A percentile compares a stretch with the other conserved stretches of the same genome.
Conservation (phyloP, 768 basidiomycete genomes). For the Rhodosporidiobolus odoratus region DNA sequence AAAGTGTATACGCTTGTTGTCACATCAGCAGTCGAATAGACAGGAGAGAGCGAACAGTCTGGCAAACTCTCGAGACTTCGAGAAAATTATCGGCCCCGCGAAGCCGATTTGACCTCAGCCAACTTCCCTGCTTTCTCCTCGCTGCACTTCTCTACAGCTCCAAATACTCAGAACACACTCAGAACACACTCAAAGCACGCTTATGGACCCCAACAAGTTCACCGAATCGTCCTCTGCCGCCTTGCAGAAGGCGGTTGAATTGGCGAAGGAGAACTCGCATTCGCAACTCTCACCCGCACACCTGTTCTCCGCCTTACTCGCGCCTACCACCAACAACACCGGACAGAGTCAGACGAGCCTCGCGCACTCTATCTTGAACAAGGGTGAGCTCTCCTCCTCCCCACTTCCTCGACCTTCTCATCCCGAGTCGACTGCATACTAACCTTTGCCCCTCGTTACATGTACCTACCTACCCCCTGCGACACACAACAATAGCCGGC, state of each 20-base stretch:
- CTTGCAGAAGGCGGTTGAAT: slow-evolving; percentile 9
- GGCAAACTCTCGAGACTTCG: too few relatives aligned
- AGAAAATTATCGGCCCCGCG: too few relatives aligned
- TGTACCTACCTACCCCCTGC: not conserved
- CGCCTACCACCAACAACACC: slow-evolving; percentile 51
- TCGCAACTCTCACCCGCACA: slow-evolving; percentile 58
- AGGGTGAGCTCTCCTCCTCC: slow-evolving; percentile 7
- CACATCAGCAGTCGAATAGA: too few relatives aligned
- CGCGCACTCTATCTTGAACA: slow-evolving; percentile 28
- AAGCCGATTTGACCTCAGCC: not conserved
- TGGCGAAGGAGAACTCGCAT: slow-evolving; percentile 33
- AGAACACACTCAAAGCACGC: not conserved
- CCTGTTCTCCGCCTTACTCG: slow-evolving; percentile 71
- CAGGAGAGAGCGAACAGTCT: too few relatives aligned
- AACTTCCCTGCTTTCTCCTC: not conserved
- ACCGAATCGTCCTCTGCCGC: slow-evolving; percentile 14
- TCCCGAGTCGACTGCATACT: not conserved
- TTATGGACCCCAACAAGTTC: slow-evolving; percentile 17
- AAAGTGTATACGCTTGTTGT: too few relatives aligned
- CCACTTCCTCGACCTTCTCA: not conserved
- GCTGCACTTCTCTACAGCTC: not conserved
- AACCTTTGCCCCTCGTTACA: slow-evolving; percentile 35
- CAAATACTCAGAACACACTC: not conserved
- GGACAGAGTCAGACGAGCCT: slow-evolving; percentile 7
- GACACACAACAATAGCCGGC: slow-evolving; percentile 56